Percentiles rank a stretch among this genome's conserved stretches.
Evolutionary conservation across 495 filamentous ascomycete genomes (phyloP).

Genomic region (Articulospora tetracladia): DNA sequence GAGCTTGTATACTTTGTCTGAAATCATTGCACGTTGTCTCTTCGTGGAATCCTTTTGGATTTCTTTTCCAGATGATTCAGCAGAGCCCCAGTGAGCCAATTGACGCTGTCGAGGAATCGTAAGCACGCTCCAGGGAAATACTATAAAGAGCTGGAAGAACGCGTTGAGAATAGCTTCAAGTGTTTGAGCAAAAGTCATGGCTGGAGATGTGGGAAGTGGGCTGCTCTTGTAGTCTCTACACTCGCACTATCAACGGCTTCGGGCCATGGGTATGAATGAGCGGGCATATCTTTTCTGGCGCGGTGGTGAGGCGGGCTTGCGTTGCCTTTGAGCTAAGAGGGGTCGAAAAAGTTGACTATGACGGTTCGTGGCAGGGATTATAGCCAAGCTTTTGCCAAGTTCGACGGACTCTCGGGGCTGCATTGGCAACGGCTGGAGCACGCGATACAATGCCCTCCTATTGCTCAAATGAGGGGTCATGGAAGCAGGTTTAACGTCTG

Average conservation of each 20-base stretch:
- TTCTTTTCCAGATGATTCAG: no score
- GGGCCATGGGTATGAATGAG: background rate
- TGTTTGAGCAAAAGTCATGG: background rate
- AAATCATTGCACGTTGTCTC: conserved; percentile 28
- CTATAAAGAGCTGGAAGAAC: conserved; percentile 5
- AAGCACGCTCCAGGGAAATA: conserved; percentile 1
- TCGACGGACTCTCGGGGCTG: background rate
- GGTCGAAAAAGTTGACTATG: background rate
- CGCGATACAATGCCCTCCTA: background rate
- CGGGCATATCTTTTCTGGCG: background rate
- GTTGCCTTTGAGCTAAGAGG: background rate
- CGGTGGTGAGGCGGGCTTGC: background rate
- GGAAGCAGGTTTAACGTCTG: background rate
- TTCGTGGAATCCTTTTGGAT: background rate
- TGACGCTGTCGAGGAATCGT: conserved; percentile 1
- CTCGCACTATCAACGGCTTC: background rate
- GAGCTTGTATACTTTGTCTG: conserved; percentile 44
- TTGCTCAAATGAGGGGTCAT: background rate
- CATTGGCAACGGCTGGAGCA: background rate
- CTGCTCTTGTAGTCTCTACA: background rate
- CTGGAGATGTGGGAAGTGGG: background rate
- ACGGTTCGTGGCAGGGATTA: background rate
- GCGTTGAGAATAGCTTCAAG: conserved; percentile 3
- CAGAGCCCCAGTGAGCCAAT: background rate
- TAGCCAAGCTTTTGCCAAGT: conserved; percentile 3